Base-by-base conservation (phyloP, 2,329 filamentous ascomycete species). In the Dactylonectria macrodidyma region DNA sequence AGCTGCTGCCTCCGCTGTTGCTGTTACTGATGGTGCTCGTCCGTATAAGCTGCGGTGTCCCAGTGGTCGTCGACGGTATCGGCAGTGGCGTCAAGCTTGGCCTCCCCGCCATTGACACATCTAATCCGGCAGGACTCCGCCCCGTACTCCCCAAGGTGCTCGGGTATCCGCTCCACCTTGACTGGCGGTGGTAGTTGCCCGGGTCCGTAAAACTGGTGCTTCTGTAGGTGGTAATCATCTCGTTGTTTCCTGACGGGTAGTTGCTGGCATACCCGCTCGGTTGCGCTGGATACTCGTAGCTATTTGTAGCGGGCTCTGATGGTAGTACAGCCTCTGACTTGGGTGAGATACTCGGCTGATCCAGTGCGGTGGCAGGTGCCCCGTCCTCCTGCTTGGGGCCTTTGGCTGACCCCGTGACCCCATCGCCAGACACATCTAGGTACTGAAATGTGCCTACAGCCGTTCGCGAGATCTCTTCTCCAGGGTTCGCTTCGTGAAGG, bases 201-300 rank as follows among this genome's bases (percentile, higher is more conserved):
- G 84, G 82, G 68, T 88, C 85, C 19, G 83, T 79, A 71, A 87
- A 89, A 61, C 84, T 86, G 48, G 83, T 80, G 73, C 81, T 86
- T 71, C 88, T 83, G 74, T 89, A 90, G 2, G 86, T 82, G 44
- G 84, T 84, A 54, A 90, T 82, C 87, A 90, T 89, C 68, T 81
- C 88, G 82, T 79, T 83, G 75, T 78, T 82, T 71, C 77, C 78
- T 71, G 84, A 83, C 57, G 75, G 70, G 71, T 85, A 87, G 19
- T 78, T 71, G 41, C 76, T 80, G 47, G 74, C 74, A 69, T 84
- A 84, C 51, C 83, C 82, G 8, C 75, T 70, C 58, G 82, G 80
- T 67, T 82, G 84, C 67, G 85, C 62, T 30, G 86, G 70, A 79
- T 85, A 71, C 82, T 85, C 81, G 73, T 84, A 87, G 63, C 68